Conservation (phyloP, 1,139 yeast genomes). For the Nakaseomyces bracarensis region DNA sequence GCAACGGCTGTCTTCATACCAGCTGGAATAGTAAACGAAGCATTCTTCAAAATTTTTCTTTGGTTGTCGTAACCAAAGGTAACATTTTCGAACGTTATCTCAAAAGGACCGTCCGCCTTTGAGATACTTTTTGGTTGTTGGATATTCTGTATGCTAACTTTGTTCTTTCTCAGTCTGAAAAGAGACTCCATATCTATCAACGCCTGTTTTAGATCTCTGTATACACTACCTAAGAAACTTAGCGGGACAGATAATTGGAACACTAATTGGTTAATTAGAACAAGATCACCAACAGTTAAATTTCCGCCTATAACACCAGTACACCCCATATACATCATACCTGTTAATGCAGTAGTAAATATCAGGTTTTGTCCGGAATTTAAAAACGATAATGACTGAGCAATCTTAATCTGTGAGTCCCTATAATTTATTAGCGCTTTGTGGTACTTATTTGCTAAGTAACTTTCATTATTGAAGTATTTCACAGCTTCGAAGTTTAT, state of each 20-base stretch:
- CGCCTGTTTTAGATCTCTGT: slow-evolving; percentile 88
- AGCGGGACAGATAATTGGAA: slow-evolving; percentile 92
- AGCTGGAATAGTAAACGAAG: slow-evolving; percentile 78
- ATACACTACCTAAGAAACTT: slow-evolving; percentile 89
- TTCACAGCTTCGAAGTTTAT: slow-evolving; percentile 93
- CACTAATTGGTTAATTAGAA: slow-evolving; percentile 89
- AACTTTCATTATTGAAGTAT: slow-evolving; percentile 81
- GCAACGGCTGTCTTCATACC: slow-evolving; percentile 89
- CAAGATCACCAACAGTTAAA: slow-evolving; percentile 89
- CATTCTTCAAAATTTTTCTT: slow-evolving; percentile 74
- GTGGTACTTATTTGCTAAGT: slow-evolving; percentile 75
- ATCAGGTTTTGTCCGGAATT: slow-evolving; percentile 90
- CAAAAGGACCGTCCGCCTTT: slow-evolving; percentile 42
- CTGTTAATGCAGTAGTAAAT: slow-evolving; percentile 85
- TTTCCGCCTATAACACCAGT: slow-evolving; percentile 77
- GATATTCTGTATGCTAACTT: slow-evolving; percentile 60
- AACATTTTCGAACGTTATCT: slow-evolving; percentile 82
- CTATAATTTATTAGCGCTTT: slow-evolving; percentile 68
- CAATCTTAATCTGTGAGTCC: slow-evolving; percentile 76
- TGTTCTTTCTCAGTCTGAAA: slow-evolving; percentile 71
- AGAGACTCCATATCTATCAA: slow-evolving; percentile 87
- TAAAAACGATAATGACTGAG: slow-evolving; percentile 82
- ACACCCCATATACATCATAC: slow-evolving; percentile 99
- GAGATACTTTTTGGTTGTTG: slow-evolving; percentile 44
- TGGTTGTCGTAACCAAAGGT: slow-evolving; percentile 87